phyloP scores from a whole-genome alignment of 1,284 basidiomycete species.

The Inonotus hispidus region DNA sequence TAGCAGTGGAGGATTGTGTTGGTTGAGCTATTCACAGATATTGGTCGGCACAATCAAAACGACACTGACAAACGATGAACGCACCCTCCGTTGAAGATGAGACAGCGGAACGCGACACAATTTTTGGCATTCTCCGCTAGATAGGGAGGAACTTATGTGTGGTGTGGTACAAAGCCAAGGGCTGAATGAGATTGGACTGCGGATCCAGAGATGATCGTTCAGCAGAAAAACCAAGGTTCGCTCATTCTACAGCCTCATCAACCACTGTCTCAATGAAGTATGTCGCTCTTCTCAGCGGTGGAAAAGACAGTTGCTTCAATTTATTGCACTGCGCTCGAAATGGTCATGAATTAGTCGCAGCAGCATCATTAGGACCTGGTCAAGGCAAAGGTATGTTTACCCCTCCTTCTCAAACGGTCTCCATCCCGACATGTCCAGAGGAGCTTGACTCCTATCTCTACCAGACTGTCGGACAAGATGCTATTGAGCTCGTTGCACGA shows the following conservation, averaged over 20 bases:
- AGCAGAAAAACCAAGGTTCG: no score
- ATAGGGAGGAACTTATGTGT: neutral
- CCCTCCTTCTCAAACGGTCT: slow-evolving; percentile 15
- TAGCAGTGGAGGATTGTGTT: slow-evolving; percentile 70
- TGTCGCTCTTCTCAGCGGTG: slow-evolving; percentile 92
- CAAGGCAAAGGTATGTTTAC: slow-evolving; percentile 69
- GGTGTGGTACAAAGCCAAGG: neutral
- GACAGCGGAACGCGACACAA: slow-evolving; percentile 73
- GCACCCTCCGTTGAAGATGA: slow-evolving; percentile 76
- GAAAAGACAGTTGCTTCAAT: slow-evolving; percentile 98
- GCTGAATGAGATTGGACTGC: no score
- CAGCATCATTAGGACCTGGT: slow-evolving; percentile 84
- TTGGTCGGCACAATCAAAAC: neutral
- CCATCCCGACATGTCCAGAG: slow-evolving; percentile 48
- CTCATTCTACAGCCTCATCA: no score
- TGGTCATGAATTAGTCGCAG: slow-evolving; percentile 84
- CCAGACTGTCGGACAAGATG: slow-evolving; percentile 96
- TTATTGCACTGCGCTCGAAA: slow-evolving; percentile 85
- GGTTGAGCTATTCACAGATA: slow-evolving; percentile 50
- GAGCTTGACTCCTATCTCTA: slow-evolving; percentile 99
- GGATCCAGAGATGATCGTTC: no score
- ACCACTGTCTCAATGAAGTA: slow-evolving; percentile 77
- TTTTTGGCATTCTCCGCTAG: slow-evolving; percentile 60
- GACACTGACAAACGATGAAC: slow-evolving; percentile 20
- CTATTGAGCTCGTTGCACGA: slow-evolving; percentile 81